These are phyloP conservation scores for Colletotrichum incanum DNA, from an alignment of 2,329 filamentous ascomycete genomes.

Conservation along the genomic window DNA sequence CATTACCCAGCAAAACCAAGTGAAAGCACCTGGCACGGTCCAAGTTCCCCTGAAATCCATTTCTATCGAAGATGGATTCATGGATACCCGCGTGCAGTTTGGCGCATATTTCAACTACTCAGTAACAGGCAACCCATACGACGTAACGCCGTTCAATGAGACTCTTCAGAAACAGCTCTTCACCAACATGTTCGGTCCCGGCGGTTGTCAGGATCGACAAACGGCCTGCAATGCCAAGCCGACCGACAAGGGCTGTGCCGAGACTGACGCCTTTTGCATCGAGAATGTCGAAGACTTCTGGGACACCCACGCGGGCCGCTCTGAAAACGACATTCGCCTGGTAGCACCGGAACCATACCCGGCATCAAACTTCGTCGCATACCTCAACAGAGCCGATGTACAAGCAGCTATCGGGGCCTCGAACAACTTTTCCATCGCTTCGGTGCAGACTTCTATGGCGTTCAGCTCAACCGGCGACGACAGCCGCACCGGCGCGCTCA, in stretches of 20 bases:
- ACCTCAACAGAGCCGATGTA: constrained; percentile 29
- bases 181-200: constrained; percentile 16
- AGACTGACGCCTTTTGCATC: constrained; percentile 19
- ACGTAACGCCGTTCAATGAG: constrained; percentile 18
- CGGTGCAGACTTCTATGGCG: constrained; percentile 11
- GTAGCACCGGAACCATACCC: constrained; percentile 14
- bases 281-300: constrained; percentile 20
- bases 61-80: constrained; percentile 35
- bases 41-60: constrained; percentile 23
- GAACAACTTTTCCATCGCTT: constrained; percentile 18
- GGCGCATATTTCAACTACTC: constrained; percentile 37
- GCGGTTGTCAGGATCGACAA: constrained; percentile 23
- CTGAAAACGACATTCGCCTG: constrained; percentile 29
- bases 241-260: constrained; percentile 14
- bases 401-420: constrained; percentile 32
- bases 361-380: background rate
- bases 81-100: constrained; percentile 33
- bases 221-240: constrained; percentile 18
- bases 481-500: constrained; percentile 21
- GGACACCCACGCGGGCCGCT: constrained; percentile 14
- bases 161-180: constrained; percentile 23
- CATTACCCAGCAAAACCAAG: constrained; percentile 23
- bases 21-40: background rate
- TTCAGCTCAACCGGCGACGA: constrained; percentile 34
- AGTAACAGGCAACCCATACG: constrained; percentile 24